Evolutionary conservation across 2,329 filamentous ascomycete species (phyloP).

Genomic region (Colletotrichum zoysiae): DNA sequence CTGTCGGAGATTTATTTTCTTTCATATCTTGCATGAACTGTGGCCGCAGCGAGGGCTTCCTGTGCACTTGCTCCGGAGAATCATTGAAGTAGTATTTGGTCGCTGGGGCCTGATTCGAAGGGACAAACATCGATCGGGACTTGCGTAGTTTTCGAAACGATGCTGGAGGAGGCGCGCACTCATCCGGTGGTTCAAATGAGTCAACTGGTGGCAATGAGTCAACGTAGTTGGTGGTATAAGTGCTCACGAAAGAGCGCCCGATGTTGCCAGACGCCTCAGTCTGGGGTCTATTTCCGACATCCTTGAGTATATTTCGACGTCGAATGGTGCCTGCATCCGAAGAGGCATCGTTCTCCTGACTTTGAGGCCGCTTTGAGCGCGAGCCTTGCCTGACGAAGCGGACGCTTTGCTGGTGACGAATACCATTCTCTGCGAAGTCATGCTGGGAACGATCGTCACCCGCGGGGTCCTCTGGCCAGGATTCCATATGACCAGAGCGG

Average conservation of each 20-base stretch:
- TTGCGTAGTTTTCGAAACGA: constrained; percentile 65
- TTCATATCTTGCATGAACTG: constrained; percentile 22
- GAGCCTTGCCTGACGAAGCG: constrained; percentile 59
- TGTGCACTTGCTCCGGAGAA: neutral
- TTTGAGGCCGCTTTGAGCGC: constrained; percentile 4
- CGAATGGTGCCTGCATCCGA: constrained; percentile 8
- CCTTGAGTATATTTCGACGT: constrained; percentile 10
- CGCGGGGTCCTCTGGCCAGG: neutral
- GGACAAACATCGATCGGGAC: constrained; percentile 66
- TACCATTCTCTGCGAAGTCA: constrained; percentile 35
- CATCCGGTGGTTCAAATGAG: constrained; percentile 52
- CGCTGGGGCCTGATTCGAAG: constrained; percentile 44
- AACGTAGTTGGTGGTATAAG: constrained; percentile 31
- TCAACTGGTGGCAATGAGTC: constrained; percentile 28
- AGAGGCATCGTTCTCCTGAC: neutral
- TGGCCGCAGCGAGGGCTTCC: constrained; percentile 6
- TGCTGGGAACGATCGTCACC: constrained; percentile 32
- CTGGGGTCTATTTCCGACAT: constrained; percentile 9
- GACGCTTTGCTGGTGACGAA: constrained; percentile 66
- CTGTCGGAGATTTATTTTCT: neutral
- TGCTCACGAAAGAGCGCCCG: constrained; percentile 12
- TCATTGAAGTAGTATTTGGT: constrained; percentile 34
- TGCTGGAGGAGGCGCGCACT: constrained; percentile 60
- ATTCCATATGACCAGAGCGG: neutral
- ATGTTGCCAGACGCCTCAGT: neutral